Evolutionary conservation across 257 asterid genomes (phyloP), one percentile per base, ranked within the genome.

Genomic region (Cinchona pubescens): DNA sequence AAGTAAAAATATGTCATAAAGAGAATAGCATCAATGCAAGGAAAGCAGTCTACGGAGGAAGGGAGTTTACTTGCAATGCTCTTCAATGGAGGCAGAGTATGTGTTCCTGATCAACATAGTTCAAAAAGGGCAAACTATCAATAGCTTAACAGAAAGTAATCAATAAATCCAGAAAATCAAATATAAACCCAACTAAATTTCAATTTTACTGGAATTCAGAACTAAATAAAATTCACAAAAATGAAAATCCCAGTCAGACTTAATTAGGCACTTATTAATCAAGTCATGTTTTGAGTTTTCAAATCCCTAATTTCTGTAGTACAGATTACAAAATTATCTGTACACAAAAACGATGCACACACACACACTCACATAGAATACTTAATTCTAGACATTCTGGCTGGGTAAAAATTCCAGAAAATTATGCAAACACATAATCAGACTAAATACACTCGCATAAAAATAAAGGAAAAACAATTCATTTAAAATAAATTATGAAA

Each of bases 21-120:
- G 38, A 51, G 63, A 15, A 76, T 46, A 75, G 29, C 46, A 46
- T 32, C n/a, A 23, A 72, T 46, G 29, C 16, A 18, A 32, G 18
- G 16, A 21, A 19, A 38, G 35, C 60, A 63, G 64, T 35, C 38
- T 38, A 23, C 35, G 56, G 68, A 51, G 35, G 29, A 61, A 49
- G 48, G 70, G 62, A 53, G 71, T 67, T 74, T 67, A 89, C 96
- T 87, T 85, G 88, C 79, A 76, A 83, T 79, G 84, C 88, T 78
- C 48, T 64, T 84, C 72, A 92, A 87, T 64, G 96, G 96, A 73
- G 96, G 96, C 87, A 92, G 85, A 67, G 71, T 72, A 75, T 85
- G 63, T 67, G 85, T 42, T 77, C 82, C 97, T 92, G 90, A 80
- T 81, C 72, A 78, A 77, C 38, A 69, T 7, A 69, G 72, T 72